phyloP scores from a whole-genome alignment of 192 early-diverging fungal genomes.

The Coemansia aciculifera region DNA sequence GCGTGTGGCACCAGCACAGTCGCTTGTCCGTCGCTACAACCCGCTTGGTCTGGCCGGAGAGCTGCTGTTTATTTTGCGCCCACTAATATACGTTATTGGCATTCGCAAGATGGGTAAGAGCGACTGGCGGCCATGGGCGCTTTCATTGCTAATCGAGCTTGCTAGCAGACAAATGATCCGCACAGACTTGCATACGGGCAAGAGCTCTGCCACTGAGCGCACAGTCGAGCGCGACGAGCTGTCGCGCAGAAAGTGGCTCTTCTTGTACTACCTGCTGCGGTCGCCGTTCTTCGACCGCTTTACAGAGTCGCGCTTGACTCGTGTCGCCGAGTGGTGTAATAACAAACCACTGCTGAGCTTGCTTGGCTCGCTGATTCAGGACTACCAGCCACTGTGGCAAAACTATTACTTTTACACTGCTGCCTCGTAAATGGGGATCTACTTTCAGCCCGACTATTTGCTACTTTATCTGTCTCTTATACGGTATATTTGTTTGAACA shows the following conservation, averaged over 20 bases:
- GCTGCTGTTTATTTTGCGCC: constrained; percentile 79
- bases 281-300: constrained; percentile 80
- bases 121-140: constrained; percentile 82
- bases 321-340: constrained; percentile 63
- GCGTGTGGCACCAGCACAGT: constrained; percentile 61
- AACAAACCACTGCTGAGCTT: constrained; percentile 78
- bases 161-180: constrained; percentile 54
- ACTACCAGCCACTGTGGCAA: constrained; percentile 91
- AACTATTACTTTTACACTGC: constrained; percentile 87
- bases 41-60: constrained; percentile 67
- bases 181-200: constrained; percentile 31
- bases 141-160: constrained; percentile 77
- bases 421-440: constrained; percentile 42
- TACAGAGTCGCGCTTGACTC: constrained; percentile 67
- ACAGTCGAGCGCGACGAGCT: constrained; percentile 79
- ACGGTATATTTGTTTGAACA: background rate
- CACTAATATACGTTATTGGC: constrained; percentile 81
- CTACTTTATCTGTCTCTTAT: background rate
- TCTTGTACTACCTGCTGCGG: constrained; percentile 82
- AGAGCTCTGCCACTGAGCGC: constrained; percentile 36
- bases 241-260: constrained; percentile 66
- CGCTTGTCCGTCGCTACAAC: constrained; percentile 64
- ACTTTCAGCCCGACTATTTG: background rate
- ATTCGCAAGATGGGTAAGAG: constrained; percentile 69
- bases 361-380: constrained; percentile 73